Evolutionary conservation across 345 rosid species (phyloP).

Genomic region (Cardamine occulta): DNA sequence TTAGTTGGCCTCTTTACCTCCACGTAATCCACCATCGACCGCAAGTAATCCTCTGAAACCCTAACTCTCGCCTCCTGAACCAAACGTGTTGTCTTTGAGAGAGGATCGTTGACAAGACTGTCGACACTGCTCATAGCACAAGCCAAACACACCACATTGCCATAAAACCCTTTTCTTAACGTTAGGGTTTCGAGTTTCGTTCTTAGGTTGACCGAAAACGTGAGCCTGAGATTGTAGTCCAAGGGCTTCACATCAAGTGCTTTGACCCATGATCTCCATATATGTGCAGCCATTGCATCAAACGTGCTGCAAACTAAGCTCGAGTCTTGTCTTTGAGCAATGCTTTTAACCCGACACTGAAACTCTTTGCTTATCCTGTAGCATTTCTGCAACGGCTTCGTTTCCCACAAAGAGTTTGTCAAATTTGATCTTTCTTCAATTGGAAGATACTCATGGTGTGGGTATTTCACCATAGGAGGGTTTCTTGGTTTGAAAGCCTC

Average conservation of each 20-base stretch:
- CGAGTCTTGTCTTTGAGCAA: conserved; percentile 55
- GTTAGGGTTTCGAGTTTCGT: conserved; percentile 63
- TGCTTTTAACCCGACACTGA: conserved; percentile 59
- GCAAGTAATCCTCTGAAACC: conserved; percentile 74
- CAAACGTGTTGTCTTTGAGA: conserved; percentile 55
- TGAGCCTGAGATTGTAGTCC: conserved; percentile 73
- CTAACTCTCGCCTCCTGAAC: conserved; percentile 68
- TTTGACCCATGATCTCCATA: conserved; percentile 95
- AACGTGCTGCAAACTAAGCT: conserved; percentile 61
- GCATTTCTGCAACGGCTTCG: conserved; percentile 74
- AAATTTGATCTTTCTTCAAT: conserved; percentile 72
- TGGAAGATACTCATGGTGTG: conserved; percentile 72
- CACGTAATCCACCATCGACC: conserved; percentile 71
- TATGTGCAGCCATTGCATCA: conserved; percentile 88
- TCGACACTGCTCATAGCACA: conserved; percentile 68
- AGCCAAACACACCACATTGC: conserved; percentile 82
- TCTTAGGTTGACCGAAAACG: conserved; percentile 83
- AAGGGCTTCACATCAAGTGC: conserved; percentile 77
- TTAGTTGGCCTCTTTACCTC: conserved; percentile 67
- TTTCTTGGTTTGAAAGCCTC: conserved; percentile 66
- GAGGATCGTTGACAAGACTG: conserved; percentile 55
- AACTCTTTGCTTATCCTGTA: conserved; percentile 71
- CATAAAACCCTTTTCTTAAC: conserved; percentile 71
- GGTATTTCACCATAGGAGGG: conserved; percentile 64
- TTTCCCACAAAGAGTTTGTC: conserved; percentile 65